Percentiles rank a stretch among this genome's conserved stretches.
Evolutionary conservation across 2,329 filamentous ascomycete genomes (phyloP).

Genomic region (Monascus ruber): DNA sequence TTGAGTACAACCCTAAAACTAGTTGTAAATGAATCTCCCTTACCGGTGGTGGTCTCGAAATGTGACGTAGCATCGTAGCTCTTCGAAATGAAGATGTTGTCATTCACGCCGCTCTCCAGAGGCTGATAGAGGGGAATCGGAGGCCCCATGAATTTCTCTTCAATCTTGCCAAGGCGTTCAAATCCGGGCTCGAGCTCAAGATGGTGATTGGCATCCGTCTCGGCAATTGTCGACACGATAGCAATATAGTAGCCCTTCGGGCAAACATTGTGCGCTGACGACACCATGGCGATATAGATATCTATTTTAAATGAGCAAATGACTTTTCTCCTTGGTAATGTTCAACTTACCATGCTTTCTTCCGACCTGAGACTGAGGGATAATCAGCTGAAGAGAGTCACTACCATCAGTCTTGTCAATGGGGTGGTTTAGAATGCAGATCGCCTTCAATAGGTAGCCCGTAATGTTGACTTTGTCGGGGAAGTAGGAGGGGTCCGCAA

Average conservation of each 20-base stretch:
- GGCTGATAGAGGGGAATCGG: constrained; percentile 94
- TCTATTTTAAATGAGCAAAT: constrained; percentile 43
- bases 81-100: constrained; percentile 96
- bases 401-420: constrained; percentile 76
- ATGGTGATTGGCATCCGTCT: constrained; percentile 85
- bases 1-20: no score
- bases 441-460: constrained; percentile 86
- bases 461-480: constrained; percentile 74
- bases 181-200: constrained; percentile 87
- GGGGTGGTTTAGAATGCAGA: constrained; percentile 95
- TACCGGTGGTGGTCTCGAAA: constrained; percentile 77
- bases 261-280: constrained; percentile 92
- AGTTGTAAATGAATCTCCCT: constrained; percentile 6
- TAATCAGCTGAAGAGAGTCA: constrained; percentile 91
- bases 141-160: constrained; percentile 92
- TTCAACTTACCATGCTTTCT: constrained; percentile 72
- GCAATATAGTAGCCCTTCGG: constrained; percentile 98
- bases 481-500: constrained; percentile 97
- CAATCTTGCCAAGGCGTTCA: constrained; percentile 81
- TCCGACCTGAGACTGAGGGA: constrained; percentile 93
- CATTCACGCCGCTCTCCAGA: constrained; percentile 64
- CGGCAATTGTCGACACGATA: constrained; percentile 94
- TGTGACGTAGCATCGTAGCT: constrained; percentile 97
- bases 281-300: constrained; percentile 94
- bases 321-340: background rate